Base-by-base conservation (phyloP, 1,139 yeast species). In the Tardiomyces blankii region DNA sequence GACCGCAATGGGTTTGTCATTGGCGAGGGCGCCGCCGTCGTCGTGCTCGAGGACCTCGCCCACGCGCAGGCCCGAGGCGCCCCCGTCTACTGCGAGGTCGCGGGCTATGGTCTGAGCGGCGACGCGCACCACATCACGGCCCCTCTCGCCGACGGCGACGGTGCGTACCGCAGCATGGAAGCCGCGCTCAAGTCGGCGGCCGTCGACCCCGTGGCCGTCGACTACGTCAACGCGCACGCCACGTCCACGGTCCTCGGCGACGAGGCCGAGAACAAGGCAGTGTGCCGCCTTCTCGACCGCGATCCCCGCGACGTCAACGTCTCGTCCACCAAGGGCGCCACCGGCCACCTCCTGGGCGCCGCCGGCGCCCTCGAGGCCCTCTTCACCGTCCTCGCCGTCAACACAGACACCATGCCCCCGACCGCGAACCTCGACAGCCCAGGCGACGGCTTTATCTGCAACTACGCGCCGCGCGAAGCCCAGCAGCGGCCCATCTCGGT, bases 41-140 rank as follows among this genome's bases (percentile, higher is more conserved):
- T 93, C 42, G 69, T 89, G 1, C 61, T 93, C 32, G 97, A 91
- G 62, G 78, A 76, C 23, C 68, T 85, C 47, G 82, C 82, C 23
- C 94, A 84, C 64, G 97, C 96, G 0, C 54, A 69, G 42, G 62
- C 59, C 0, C 71, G 98, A 55, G 80, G 81, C 0, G 70, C 74
- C 0, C 69, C 73, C 4, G 83, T 91, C 2, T 81, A 86, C 55
- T 95, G 86, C 2, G 96, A 87, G 58, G 66, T 93, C 4, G 69
- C 69, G 2, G 96, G 98, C 1, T 89, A 88, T 58, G 98, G 98
- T 1, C 64, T 88, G 42, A 80, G 91, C 19, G 95, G 95, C 11
- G 99, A 93, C 63, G 96, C 94, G 0, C 70, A 79, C 54, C 98
- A 93, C 63, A 87, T 91, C 41, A 93, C 98, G 0, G 89, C 96